Evolutionary conservation across 345 rosid genomes (phyloP), one percentile per base, ranked within the genome.

Genomic region (Cochlearia excelsa): DNA sequence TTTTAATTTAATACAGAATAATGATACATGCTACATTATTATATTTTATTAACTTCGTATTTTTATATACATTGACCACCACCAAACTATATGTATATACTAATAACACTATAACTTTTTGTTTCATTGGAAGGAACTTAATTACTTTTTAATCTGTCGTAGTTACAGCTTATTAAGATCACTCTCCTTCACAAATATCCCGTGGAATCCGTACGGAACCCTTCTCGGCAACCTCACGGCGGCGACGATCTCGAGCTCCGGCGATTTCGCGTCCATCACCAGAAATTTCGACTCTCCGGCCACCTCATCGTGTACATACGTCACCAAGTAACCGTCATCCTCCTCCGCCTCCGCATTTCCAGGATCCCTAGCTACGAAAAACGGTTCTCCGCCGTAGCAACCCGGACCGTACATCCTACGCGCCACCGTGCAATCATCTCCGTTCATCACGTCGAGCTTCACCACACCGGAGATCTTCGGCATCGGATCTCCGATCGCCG

Each of bases 341-440:
- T 73, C 77, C 38, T 73, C 77, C 26, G 69, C 65, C 59, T 61
- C 61, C 9, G 56, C 40, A 46, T 73, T 8, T 6, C 23, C 38
- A 51, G 57, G 61, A 49, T 73, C 69, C 46, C 10, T 73, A 1
- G 69, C 66, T 4, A 73, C 66, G 52, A 73, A 73, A 52, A 73
- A 73, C 46, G 77, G 77, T 3, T 73, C 77, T 1, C 77, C 77
- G 0, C 77, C 77, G 64, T 68, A 73, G 44, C 77, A 68, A 11
- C 77, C 61, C 1, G 49, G 16, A 37, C 73, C 73, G 11, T 40
- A 73, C 73, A 73, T 73, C 16, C 69, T 57, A 30, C 66, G 44
- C 46, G 77, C 70, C 73, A 67, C 77, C 52, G 66, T 68, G 7
- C 66, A 73, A 9, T 73, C 77, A 8, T 58, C 60, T 6, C 39